Evolutionary conservation across 768 basidiomycete species (phyloP).

Genomic region (Tulasnella sp.): DNA sequence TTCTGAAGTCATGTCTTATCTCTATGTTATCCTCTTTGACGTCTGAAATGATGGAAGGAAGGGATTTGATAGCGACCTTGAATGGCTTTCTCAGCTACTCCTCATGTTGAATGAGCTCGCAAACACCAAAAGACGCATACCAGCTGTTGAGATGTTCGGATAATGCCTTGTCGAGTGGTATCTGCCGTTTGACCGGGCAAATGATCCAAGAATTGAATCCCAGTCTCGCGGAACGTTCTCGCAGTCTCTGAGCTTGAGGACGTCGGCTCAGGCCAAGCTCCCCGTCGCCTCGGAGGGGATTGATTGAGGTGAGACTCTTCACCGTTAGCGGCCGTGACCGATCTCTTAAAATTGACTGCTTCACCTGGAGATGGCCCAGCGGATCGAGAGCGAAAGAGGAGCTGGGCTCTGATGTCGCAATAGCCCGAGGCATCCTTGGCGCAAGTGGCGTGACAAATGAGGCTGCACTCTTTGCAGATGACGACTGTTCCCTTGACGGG

Average conservation of each 20-base stretch:
- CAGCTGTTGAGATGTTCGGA: neutral
- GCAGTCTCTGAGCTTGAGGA: too few species aligned
- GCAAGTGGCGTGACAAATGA: slow-evolving; percentile 78
- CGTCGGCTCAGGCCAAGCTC: too few species aligned
- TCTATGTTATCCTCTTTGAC: neutral
- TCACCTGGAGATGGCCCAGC: too few species aligned
- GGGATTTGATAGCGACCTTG: neutral
- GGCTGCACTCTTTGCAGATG: slow-evolving; percentile 78
- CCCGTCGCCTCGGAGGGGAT: too few species aligned
- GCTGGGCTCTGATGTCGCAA: slow-evolving; percentile 50
- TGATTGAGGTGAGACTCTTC: too few species aligned
- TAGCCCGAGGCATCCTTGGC: slow-evolving; percentile 60
- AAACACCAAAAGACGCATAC: neutral
- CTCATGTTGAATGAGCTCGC: neutral
- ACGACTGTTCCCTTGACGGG: slow-evolving; percentile 79
- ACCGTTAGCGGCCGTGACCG: too few species aligned
- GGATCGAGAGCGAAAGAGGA: neutral
- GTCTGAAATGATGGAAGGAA: neutral
- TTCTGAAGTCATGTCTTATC: neutral
- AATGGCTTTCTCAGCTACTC: neutral
- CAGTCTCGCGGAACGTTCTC: too few species aligned
- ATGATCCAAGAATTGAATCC: neutral
- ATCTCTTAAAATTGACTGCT: too few species aligned
- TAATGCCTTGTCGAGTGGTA: neutral
- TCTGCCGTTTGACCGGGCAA: neutral